These are phyloP conservation scores for Syzygium aromaticum DNA, from an alignment of 345 rosid genomes.

Conservation along the genomic window DNA sequence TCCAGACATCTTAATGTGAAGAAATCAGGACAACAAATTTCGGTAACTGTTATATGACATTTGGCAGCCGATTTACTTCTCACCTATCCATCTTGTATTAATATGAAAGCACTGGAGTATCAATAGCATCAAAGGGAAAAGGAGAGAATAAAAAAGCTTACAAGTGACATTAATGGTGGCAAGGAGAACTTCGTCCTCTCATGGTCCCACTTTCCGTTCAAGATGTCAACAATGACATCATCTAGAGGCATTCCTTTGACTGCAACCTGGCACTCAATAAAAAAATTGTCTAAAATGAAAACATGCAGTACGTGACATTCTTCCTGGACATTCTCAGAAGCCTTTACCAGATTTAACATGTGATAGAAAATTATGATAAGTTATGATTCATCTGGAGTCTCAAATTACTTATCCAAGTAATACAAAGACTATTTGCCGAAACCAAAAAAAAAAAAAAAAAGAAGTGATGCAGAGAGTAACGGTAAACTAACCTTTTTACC, in stretches of 20 bases:
- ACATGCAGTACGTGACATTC: neutral
- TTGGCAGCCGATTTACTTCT: neutral
- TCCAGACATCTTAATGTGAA: neutral
- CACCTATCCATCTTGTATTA: neutral
- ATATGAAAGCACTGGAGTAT: neutral
- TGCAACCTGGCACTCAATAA: slow-evolving; percentile 30
- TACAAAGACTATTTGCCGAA: neutral
- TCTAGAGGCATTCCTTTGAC: slow-evolving; percentile 37
- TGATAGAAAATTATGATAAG: neutral
- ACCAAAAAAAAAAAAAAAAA: neutral
- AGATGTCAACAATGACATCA: slow-evolving; percentile 47
- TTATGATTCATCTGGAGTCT: neutral
- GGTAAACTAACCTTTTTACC: neutral
- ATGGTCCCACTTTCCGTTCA: slow-evolving; percentile 82
- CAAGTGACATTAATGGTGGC: slow-evolving; percentile 92
- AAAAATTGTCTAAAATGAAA: neutral
- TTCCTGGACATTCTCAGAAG: neutral
- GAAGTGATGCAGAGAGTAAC: neutral
- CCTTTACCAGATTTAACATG: neutral
- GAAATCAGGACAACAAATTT: neutral
- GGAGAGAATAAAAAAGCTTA: slow-evolving; percentile 6
- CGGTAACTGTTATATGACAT: neutral
- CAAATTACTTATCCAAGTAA: neutral
- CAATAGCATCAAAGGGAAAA: neutral
- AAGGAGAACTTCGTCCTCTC: slow-evolving; percentile 74